Evolutionary conservation across 805 yeast genomes (phyloP).

Genomic region (Teunomyces gatunensis): DNA sequence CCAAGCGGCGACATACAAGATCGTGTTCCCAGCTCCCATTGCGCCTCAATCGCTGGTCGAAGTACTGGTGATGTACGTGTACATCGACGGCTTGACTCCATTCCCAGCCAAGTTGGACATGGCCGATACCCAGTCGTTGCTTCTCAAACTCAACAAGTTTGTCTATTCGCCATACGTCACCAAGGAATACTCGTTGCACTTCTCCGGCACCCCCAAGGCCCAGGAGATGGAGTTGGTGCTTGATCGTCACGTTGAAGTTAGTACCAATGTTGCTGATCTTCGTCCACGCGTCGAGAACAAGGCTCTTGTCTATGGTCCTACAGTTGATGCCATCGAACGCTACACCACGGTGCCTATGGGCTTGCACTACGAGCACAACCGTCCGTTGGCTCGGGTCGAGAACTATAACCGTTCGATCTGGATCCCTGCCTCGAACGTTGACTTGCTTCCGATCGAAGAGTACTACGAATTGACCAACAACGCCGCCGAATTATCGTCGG

Average conservation of each 20-base stretch:
- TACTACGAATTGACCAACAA: conserved; percentile 75
- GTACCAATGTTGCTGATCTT: conserved; percentile 25
- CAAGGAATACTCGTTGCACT: conserved; percentile 37
- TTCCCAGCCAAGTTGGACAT: conserved; percentile 62
- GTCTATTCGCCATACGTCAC: conserved; percentile 66
- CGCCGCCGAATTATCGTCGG: conserved; percentile 66
- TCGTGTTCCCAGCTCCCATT: conserved; percentile 62
- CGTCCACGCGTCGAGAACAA: conserved; percentile 38
- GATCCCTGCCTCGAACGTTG: conserved; percentile 82
- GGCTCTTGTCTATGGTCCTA: conserved; percentile 56
- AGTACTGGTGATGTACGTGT: conserved; percentile 49
- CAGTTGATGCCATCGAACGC: conserved; percentile 40
- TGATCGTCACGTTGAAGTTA: conserved; percentile 14
- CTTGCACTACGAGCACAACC: conserved; percentile 60
- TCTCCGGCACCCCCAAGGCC: conserved; percentile 47
- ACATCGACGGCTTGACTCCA: conserved; percentile 51
- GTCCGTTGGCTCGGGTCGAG: conserved; percentile 61
- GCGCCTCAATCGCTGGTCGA: conserved; percentile 56
- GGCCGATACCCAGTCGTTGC: conserved; percentile 58
- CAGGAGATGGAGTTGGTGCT: conserved; percentile 41
- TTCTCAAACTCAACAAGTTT: conserved; percentile 51
- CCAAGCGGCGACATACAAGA: conserved; percentile 27
- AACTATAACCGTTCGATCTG: conserved; percentile 72
- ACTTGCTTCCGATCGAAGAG: conserved; percentile 72
- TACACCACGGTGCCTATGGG: conserved; percentile 48